Percentiles rank a stretch among this genome's conserved stretches.
These are phyloP conservation scores for Phytopythium sindhum DNA, from an alignment of 352 stramenopile genomes.

Conservation along the genomic window DNA sequence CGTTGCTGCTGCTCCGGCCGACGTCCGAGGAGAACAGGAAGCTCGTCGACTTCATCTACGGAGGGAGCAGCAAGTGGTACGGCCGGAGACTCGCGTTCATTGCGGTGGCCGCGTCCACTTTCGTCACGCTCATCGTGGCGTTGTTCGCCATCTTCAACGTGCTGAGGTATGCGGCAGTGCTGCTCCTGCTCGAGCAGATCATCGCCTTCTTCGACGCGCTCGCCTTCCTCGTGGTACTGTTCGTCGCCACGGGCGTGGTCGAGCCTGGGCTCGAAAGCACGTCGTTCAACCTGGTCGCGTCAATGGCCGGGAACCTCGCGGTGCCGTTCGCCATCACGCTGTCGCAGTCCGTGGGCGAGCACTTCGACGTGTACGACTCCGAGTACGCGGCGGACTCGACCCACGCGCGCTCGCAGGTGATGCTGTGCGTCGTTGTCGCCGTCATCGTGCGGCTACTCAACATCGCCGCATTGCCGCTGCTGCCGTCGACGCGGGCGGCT, in stretches of 20 bases:
- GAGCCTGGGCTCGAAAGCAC: slow-evolving; percentile 44
- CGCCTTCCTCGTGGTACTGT: slow-evolving; percentile 46
- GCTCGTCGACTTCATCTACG: slow-evolving; percentile 19
- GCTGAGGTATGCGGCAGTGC: slow-evolving; percentile 42
- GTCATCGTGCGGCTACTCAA: slow-evolving; percentile 30
- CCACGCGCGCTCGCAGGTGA: slow-evolving; percentile 36
- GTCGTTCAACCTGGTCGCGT: slow-evolving; percentile 50
- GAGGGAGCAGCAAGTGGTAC: slow-evolving; percentile 13
- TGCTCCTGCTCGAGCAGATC: slow-evolving; percentile 50
- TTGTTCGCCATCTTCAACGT: slow-evolving; percentile 57
- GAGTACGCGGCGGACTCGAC: slow-evolving; percentile 43
- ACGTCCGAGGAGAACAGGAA: background rate
- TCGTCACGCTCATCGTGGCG: slow-evolving; percentile 33
- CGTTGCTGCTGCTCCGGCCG: slow-evolving; percentile 10
- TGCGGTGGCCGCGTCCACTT: slow-evolving; percentile 27
- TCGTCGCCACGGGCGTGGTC: slow-evolving; percentile 40
- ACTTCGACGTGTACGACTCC: slow-evolving; percentile 59
- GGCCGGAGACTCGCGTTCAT: slow-evolving; percentile 9
- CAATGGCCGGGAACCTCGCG: slow-evolving; percentile 42
- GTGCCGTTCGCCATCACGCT: slow-evolving; percentile 52
- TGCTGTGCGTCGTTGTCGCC: slow-evolving; percentile 48
- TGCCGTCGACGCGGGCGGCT: slow-evolving; percentile 33
- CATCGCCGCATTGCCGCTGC: slow-evolving; percentile 31
- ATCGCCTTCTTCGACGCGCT: slow-evolving; percentile 47
- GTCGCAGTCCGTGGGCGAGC: slow-evolving; percentile 56